Evolutionary conservation across 192 early-diverging fungal genomes (phyloP).

Genomic region (Spinellus fusiger): DNA sequence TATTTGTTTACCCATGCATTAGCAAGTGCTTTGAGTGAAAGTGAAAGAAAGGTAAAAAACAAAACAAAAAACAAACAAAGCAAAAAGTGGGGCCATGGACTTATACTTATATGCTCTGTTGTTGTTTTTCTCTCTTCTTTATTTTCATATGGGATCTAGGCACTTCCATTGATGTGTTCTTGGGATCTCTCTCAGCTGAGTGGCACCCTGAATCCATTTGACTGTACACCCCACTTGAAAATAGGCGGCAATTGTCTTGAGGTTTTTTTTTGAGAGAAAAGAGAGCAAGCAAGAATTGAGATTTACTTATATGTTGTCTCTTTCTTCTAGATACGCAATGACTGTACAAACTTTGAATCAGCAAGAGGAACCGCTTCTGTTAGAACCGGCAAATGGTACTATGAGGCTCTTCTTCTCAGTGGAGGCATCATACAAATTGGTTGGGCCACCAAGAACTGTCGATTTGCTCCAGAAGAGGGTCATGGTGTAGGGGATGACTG

Average conservation of each 20-base stretch:
- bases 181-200: conserved; percentile 34
- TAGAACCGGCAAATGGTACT: conserved; percentile 58
- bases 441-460: conserved; percentile 59
- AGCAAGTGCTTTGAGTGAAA: neutral
- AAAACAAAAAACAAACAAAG: too few relatives aligned
- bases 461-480: conserved; percentile 73
- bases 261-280: conserved; percentile 13
- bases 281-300: neutral
- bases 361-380: conserved; percentile 52
- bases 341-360: conserved; percentile 75
- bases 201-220: conserved; percentile 47
- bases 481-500: conserved; percentile 65
- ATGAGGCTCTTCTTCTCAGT: conserved; percentile 61
- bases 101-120: too few relatives aligned
- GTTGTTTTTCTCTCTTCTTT: too few relatives aligned
- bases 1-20: neutral
- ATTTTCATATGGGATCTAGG: neutral
- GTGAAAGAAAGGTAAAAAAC: neutral
- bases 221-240: conserved; percentile 50
- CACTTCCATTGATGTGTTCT: neutral
- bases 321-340: conserved; percentile 59
- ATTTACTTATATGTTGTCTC: neutral
- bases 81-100: too few relatives aligned
- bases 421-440: conserved; percentile 80
- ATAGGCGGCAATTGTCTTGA: conserved; percentile 44